Conservation (phyloP, 1,139 yeast genomes). For the Pichia sp. region DNA sequence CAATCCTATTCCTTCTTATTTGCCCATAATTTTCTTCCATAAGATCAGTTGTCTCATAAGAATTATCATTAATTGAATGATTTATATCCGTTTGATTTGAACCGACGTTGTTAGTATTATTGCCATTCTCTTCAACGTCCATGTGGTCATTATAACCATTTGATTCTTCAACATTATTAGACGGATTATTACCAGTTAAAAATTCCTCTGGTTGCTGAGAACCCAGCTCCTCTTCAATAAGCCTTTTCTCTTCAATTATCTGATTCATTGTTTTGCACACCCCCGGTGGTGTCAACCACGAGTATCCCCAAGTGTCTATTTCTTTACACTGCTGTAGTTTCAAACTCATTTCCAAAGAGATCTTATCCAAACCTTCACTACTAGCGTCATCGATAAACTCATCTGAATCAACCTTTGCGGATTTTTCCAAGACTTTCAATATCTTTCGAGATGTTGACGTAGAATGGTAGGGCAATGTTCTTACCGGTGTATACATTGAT, state of each 20-base stretch:
- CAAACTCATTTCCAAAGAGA: conserved; percentile 18
- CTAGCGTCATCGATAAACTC: no score
- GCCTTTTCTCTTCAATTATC: conserved; percentile 22
- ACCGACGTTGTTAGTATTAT: background rate
- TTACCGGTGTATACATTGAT: conserved; percentile 10
- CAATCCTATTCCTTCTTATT: conserved; percentile 1
- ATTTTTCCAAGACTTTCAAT: conserved; percentile 2
- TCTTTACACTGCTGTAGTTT: conserved; percentile 31
- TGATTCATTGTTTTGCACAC: conserved; percentile 43
- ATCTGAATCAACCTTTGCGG: background rate
- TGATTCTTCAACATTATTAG: conserved; percentile 4
- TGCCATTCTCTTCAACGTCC: background rate
- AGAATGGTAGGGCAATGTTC: conserved; percentile 6
- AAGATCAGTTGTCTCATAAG: conserved; percentile 4
- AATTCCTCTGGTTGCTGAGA: background rate
- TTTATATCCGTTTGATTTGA: background rate
- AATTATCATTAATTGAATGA: background rate
- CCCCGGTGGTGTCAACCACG: conserved; percentile 46
- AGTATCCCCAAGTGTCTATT: conserved; percentile 41
- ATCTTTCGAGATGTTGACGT: conserved; percentile 2
- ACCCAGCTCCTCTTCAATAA: conserved; percentile 2
- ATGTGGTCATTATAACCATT: conserved; percentile 10
- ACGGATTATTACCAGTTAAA: background rate
- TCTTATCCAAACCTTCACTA: conserved; percentile 18
- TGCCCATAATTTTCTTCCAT: conserved; percentile 10